A percentile compares a stretch with the other conserved stretches of the same genome.
These are phyloP conservation scores for Pestalotiopsis sp. DNA, from an alignment of 2,329 filamentous ascomycete species.

Conservation along the genomic window DNA sequence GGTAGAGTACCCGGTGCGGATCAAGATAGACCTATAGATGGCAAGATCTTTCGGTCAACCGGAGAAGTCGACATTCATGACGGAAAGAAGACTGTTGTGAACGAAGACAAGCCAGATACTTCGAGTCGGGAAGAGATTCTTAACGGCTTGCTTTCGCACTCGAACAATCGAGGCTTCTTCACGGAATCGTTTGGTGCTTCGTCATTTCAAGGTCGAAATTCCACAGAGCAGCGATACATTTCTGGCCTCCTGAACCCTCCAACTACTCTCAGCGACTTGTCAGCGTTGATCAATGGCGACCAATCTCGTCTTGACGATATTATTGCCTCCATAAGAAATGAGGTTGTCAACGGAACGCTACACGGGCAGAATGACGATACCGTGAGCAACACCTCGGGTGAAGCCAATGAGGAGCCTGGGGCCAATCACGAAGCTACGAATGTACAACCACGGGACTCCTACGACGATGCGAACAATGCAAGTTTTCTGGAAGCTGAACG, in stretches of 20 bases:
- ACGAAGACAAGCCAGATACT: constrained; percentile 61
- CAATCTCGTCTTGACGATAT: constrained; percentile 33
- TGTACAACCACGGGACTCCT: not conserved
- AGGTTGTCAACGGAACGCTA: constrained; percentile 7
- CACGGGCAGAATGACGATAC: constrained; percentile 23
- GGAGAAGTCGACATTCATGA: constrained; percentile 68
- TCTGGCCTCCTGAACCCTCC: constrained; percentile 34
- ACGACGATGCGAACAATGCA: constrained; percentile 23
- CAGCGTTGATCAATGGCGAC: constrained; percentile 30
- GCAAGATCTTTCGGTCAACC: constrained; percentile 64
- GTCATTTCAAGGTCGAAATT: constrained; percentile 22
- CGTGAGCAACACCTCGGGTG: constrained; percentile 26
- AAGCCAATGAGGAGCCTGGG: constrained; percentile 22
- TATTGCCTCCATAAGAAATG: constrained; percentile 31
- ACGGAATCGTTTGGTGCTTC: constrained; percentile 34
- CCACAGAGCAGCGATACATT: constrained; percentile 30
- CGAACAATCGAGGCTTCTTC: constrained; percentile 32
- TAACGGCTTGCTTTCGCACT: constrained; percentile 47
- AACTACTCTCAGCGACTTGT: constrained; percentile 30
- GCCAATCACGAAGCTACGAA: too few species aligned
- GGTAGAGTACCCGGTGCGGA: constrained; percentile 68
- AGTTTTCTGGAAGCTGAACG: too few species aligned
- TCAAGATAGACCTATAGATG: constrained; percentile 61
- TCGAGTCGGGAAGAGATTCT: constrained; percentile 65
- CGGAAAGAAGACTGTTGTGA: constrained; percentile 58